phyloP scores from a whole-genome alignment of 805 yeast species.

The Jamesozyma rosinii region DNA sequence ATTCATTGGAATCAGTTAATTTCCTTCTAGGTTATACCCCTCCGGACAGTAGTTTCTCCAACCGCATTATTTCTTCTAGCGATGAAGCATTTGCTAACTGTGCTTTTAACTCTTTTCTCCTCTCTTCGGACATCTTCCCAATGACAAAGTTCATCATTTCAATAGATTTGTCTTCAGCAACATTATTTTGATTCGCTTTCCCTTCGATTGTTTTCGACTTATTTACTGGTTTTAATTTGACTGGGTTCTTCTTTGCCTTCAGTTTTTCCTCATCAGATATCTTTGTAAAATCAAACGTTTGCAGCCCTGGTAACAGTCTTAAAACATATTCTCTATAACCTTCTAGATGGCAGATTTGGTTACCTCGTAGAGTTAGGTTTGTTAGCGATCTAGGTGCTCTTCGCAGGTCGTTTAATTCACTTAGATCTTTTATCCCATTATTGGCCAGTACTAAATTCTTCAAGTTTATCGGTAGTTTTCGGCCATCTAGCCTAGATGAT shows the following conservation, averaged over 20 bases:
- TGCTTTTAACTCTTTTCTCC: conserved; percentile 40
- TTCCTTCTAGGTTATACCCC: conserved; percentile 15
- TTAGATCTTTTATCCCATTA: conserved; percentile 44
- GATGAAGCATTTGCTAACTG: conserved; percentile 55
- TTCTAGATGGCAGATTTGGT: conserved; percentile 42
- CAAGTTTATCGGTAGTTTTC: conserved; percentile 24
- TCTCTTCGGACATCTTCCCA: conserved; percentile 45
- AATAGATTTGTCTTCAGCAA: conserved; percentile 22
- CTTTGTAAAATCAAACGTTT: conserved; percentile 57
- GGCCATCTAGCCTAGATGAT: conserved; percentile 29
- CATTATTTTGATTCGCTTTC: conserved; percentile 2
- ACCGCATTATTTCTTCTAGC: conserved; percentile 63
- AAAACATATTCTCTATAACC: conserved; percentile 54
- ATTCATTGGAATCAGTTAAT: no score
- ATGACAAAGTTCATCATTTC: conserved; percentile 32
- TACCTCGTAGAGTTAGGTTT: conserved; percentile 46
- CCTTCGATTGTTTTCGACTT: neutral
- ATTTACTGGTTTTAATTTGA: conserved; percentile 21
- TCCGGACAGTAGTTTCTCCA: conserved; percentile 47
- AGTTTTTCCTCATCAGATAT: conserved; percentile 42
- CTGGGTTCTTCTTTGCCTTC: conserved; percentile 25
- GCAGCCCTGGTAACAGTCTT: conserved; percentile 53
- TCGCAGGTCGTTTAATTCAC: conserved; percentile 36
- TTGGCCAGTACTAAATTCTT: conserved; percentile 45
- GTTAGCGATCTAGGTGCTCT: conserved; percentile 35